These are phyloP conservation scores for Xerocomus minutiporus DNA, from an alignment of 1,284 basidiomycete genomes.

Conservation along the genomic window DNA sequence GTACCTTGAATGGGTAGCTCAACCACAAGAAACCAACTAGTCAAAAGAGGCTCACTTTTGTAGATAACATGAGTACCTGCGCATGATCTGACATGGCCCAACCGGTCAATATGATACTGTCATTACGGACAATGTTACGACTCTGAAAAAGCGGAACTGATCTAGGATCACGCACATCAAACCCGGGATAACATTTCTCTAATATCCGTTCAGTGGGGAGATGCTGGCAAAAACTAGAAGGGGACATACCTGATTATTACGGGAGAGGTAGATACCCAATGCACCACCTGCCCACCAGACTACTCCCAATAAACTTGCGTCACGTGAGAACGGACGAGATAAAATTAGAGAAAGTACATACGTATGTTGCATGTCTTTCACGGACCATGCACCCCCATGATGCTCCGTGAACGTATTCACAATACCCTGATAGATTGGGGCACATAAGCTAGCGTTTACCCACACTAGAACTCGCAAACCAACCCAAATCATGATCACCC, in stretches of 20 bases:
- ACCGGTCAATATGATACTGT: constrained; percentile 82
- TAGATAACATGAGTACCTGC: constrained; percentile 81
- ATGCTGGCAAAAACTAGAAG: background rate
- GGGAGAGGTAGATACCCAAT: constrained; percentile 81
- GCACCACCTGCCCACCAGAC: constrained; percentile 87
- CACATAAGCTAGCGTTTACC: background rate
- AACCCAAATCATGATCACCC: constrained; percentile 87
- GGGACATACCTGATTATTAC: constrained; percentile 64
- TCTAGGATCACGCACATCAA: constrained; percentile 59
- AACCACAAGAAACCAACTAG: background rate
- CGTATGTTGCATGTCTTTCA: constrained; percentile 95
- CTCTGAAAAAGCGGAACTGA: constrained; percentile 3
- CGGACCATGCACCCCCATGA: constrained; percentile 75
- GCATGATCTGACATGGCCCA: constrained; percentile 94
- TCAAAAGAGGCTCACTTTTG: constrained; percentile 48
- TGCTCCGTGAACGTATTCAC: constrained; percentile 96
- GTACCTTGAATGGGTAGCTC: constrained; percentile 50
- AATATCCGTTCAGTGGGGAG: background rate
- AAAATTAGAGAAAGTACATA: constrained; percentile 34
- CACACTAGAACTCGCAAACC: constrained; percentile 23
- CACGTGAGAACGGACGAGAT: background rate
- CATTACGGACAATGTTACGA: background rate
- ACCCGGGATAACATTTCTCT: constrained; percentile 79
- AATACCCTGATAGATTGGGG: constrained; percentile 26
- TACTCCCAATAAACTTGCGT: constrained; percentile 39